Evolutionary conservation across 805 yeast genomes (phyloP).

Genomic region (Cyberlindnera lachancei): DNA sequence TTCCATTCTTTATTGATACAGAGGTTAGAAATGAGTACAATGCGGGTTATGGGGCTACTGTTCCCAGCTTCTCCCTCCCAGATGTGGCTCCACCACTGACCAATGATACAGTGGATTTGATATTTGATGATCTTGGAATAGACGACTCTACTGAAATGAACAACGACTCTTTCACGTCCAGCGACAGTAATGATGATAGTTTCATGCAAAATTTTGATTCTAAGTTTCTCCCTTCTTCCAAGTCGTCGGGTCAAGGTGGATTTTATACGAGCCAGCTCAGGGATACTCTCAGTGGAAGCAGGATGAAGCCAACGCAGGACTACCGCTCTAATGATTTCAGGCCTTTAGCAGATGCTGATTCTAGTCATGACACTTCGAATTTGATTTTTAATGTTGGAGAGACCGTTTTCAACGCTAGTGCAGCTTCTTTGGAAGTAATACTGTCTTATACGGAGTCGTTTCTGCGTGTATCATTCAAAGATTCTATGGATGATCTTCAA

Average conservation of each 20-base stretch:
- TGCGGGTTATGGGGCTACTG: conserved; percentile 42
- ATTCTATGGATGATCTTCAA: conserved; percentile 60
- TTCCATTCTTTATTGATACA: conserved; percentile 59
- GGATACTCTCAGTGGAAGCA: conserved; percentile 14
- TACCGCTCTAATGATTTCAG: conserved; percentile 16
- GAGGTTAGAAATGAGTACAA: conserved; percentile 42
- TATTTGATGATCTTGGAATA: conserved; percentile 14
- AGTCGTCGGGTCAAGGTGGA: not conserved
- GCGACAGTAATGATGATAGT: not conserved
- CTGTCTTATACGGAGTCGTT: conserved; percentile 29
- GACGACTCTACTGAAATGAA: conserved; percentile 2
- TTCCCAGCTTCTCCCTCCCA: conserved; percentile 59
- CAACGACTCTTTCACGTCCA: not conserved
- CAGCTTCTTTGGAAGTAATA: conserved; percentile 33
- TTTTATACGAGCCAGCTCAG: conserved; percentile 1
- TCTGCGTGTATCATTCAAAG: conserved; percentile 33
- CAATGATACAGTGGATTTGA: conserved; percentile 35
- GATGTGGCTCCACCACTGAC: conserved; percentile 54
- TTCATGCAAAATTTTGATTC: conserved; percentile 16
- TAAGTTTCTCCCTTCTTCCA: conserved; percentile 2
- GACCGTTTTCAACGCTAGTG: conserved; percentile 39
- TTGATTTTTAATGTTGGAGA: conserved; percentile 48
- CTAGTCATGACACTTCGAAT: conserved; percentile 44
- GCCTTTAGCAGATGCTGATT: conserved; percentile 23
- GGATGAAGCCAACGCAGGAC: conserved; percentile 8